A percentile compares a stretch with the other conserved stretches of the same genome.
Evolutionary conservation across 192 early-diverging fungal species (phyloP).

Genomic region (Haplosporangium gracile): DNA sequence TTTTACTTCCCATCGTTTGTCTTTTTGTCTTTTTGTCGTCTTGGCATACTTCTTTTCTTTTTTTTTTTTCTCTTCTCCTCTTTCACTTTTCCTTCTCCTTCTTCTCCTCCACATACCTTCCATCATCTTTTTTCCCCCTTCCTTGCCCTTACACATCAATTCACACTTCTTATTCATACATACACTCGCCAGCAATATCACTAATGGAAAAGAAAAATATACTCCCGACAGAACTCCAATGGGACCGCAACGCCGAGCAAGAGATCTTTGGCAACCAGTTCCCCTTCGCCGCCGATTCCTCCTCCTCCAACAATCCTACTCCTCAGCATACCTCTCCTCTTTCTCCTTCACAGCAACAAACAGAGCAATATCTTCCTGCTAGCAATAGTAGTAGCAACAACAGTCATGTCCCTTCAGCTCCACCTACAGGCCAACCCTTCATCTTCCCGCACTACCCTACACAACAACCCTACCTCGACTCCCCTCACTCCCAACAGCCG

Average conservation of each 20-base stretch:
- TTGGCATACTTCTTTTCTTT: not conserved
- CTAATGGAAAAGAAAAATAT: constrained; percentile 11
- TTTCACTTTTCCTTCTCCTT: not conserved
- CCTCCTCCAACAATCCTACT: not conserved
- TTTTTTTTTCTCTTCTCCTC: not conserved
- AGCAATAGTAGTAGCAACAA: not conserved
- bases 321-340: not conserved
- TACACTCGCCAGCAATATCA: not conserved
- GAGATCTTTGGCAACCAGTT: constrained; percentile 21
- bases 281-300: not conserved
- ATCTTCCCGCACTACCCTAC: constrained; percentile 2
- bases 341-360: not conserved
- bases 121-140: not conserved
- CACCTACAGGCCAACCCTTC: not conserved
- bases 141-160: not conserved
- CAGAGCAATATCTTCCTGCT: not conserved
- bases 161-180: not conserved
- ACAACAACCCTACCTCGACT: not conserved
- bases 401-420: not conserved
- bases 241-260: constrained; percentile 2
- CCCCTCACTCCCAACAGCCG: not conserved
- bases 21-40: not conserved
- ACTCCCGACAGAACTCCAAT: not conserved
- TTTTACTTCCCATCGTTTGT: not conserved
- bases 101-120: not conserved